Conservation (phyloP, 1,284 basidiomycete genomes). For the Melampsora americana region DNA sequence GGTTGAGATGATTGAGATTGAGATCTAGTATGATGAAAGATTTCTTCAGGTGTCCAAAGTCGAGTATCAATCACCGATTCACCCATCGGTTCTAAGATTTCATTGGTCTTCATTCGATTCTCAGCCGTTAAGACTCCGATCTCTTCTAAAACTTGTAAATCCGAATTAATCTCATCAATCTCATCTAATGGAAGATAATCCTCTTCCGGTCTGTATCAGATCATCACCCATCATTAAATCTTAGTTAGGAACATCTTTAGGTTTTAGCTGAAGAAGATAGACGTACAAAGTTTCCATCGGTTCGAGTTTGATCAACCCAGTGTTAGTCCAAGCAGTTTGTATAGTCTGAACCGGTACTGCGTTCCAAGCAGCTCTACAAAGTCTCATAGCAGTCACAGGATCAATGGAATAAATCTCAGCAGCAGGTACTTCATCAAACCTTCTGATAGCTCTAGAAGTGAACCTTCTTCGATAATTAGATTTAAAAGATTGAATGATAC, state of each 20-base stretch:
- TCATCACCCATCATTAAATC: too few species aligned
- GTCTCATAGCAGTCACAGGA: background rate
- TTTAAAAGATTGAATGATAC: background rate
- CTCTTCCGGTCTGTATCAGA: too few species aligned
- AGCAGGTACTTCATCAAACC: background rate
- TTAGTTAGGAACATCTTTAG: too few species aligned
- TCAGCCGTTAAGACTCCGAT: background rate
- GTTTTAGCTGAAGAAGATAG: too few species aligned
- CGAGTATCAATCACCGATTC: background rate
- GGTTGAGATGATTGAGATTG: too few species aligned
- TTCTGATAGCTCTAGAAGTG: background rate
- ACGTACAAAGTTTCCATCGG: too few species aligned
- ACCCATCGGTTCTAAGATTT: background rate
- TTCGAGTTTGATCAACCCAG: background rate
- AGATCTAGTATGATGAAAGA: background rate
- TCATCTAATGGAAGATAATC: background rate
- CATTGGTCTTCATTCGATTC: background rate
- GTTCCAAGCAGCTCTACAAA: background rate
- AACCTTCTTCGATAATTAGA: background rate
- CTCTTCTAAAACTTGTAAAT: background rate
- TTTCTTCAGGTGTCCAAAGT: constrained; percentile 2
- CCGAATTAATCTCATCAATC: background rate
- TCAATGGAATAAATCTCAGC: constrained; percentile 2
- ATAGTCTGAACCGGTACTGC: background rate
- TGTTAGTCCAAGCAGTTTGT: background rate